Percentiles rank a stretch among this genome's conserved stretches.
Evolutionary conservation across 2,329 filamentous ascomycete species (phyloP).

Genomic region (Juglanconis sp.): DNA sequence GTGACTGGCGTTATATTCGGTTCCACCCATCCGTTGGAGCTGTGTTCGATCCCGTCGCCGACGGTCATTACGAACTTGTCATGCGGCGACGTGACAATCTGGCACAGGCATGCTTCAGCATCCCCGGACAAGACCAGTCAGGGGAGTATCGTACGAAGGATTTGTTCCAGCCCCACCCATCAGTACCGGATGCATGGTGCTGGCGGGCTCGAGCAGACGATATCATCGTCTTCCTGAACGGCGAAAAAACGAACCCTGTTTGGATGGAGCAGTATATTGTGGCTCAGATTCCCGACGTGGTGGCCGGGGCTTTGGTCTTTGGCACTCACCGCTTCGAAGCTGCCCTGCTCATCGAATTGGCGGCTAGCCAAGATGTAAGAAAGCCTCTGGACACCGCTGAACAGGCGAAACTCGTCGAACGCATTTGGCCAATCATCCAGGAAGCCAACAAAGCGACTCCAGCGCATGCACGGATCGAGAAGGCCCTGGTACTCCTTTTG

Average conservation of each 20-base stretch:
- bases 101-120: not conserved
- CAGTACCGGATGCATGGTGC: constrained; percentile 36
- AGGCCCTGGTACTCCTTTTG: constrained; percentile 35
- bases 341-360: constrained; percentile 35
- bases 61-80: constrained; percentile 4
- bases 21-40: constrained; percentile 10
- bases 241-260: constrained; percentile 28
- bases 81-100: not conserved
- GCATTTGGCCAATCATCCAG: constrained; percentile 5
- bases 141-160: constrained; percentile 40
- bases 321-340: not conserved
- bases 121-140: constrained; percentile 1
- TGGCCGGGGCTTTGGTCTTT: not conserved
- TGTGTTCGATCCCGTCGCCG: not conserved
- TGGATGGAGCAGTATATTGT: constrained; percentile 25
- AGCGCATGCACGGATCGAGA: constrained; percentile 27
- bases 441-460: not conserved
- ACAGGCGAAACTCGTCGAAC: constrained; percentile 21
- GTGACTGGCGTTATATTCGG: constrained; percentile 11
- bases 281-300: constrained; percentile 9
- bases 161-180: constrained; percentile 40
- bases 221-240: constrained; percentile 31
- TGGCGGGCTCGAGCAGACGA: constrained; percentile 28
- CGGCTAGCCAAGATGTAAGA: constrained; percentile 15
- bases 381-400: constrained; percentile 10